A percentile compares a stretch with the other conserved stretches of the same genome.
These are phyloP conservation scores for Yamadazyma diospyri DNA, from an alignment of 1,139 yeast species.

Conservation along the genomic window DNA sequence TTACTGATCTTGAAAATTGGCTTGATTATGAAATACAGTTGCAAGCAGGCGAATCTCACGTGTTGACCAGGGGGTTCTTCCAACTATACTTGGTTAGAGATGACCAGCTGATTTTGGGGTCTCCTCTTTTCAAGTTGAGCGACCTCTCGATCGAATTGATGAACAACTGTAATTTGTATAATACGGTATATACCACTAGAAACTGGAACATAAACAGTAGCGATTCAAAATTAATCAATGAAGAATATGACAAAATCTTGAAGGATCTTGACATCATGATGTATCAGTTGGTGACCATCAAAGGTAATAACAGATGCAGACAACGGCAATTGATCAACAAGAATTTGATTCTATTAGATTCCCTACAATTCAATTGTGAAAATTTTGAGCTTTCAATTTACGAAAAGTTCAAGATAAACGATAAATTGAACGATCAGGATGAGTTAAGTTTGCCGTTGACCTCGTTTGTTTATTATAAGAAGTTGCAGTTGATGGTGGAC, in stretches of 20 bases:
- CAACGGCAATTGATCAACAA: conserved; percentile 69
- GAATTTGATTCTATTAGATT: conserved; percentile 67
- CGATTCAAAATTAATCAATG: conserved; percentile 8
- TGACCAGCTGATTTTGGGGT: conserved; percentile 49
- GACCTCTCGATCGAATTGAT: conserved; percentile 19
- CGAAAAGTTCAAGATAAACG: conserved; percentile 31
- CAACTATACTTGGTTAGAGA: conserved; percentile 61
- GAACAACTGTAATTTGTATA: conserved; percentile 25
- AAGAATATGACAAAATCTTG: conserved; percentile 17
- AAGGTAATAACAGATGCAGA: conserved; percentile 75
- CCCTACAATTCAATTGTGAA: conserved; percentile 70
- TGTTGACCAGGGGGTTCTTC: conserved; percentile 57
- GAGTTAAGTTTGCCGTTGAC: conserved; percentile 53
- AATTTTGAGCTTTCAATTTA: conserved; percentile 43
- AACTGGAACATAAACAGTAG: conserved; percentile 22
- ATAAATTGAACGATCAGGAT: conserved; percentile 21
- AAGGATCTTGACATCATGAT: conserved; percentile 43
- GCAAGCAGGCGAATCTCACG: conserved; percentile 34
- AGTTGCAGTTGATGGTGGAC: conserved; percentile 67
- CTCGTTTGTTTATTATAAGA: conserved; percentile 64
- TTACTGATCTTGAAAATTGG: conserved; percentile 34
- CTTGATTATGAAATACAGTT: conserved; percentile 30
- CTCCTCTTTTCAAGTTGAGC: conserved; percentile 13
- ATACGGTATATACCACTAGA: conserved; percentile 20
- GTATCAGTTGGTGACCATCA: conserved; percentile 54